Evolutionary conservation across 192 early-diverging fungal genomes (phyloP).

Genomic region (Coemansia reversa): DNA sequence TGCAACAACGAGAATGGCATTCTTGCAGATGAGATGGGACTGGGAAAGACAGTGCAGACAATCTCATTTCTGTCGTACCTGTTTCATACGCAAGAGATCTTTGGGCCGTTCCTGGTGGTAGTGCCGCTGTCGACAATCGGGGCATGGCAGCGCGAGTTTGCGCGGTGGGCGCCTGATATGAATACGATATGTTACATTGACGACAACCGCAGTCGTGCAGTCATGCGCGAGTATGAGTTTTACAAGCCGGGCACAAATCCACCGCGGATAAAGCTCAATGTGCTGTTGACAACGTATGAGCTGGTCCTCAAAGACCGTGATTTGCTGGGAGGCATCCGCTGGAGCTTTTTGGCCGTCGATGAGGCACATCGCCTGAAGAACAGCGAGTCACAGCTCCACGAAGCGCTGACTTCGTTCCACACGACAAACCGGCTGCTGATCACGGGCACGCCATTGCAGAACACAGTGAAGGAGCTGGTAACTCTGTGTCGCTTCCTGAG

Average conservation of each 20-base stretch:
- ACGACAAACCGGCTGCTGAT: slow-evolving; percentile 91
- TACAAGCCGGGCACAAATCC: slow-evolving; percentile 57
- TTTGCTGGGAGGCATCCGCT: slow-evolving; percentile 76
- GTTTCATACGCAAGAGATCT: slow-evolving; percentile 78
- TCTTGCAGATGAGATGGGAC: slow-evolving; percentile 92
- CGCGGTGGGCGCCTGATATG: slow-evolving; percentile 91
- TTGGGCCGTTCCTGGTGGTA: slow-evolving; percentile 94
- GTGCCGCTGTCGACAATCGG: slow-evolving; percentile 95
- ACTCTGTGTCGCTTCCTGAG: slow-evolving; percentile 91
- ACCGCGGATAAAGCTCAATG: slow-evolving; percentile 80
- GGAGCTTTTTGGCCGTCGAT: slow-evolving; percentile 94
- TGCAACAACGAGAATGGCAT: slow-evolving; percentile 95
- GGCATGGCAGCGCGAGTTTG: slow-evolving; percentile 95
- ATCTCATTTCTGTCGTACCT: slow-evolving; percentile 91
- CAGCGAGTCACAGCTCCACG: slow-evolving; percentile 89
- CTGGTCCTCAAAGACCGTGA: slow-evolving; percentile 89
- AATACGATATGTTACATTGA: slow-evolving; percentile 92
- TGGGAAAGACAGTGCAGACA: slow-evolving; percentile 97
- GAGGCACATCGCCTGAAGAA: slow-evolving; percentile 99
- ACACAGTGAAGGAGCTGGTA: slow-evolving; percentile 91
- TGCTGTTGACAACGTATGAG: slow-evolving; percentile 94
- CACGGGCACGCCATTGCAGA: slow-evolving; percentile 99
- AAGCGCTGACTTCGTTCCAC: slow-evolving; percentile 82
- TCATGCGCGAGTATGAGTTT: slow-evolving; percentile 96
- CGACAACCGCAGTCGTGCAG: slow-evolving; percentile 71